Percentiles rank a stretch among this genome's conserved stretches.
Conservation (phyloP, 768 basidiomycete genomes). For the Psilocybe subaeruginosa region DNA sequence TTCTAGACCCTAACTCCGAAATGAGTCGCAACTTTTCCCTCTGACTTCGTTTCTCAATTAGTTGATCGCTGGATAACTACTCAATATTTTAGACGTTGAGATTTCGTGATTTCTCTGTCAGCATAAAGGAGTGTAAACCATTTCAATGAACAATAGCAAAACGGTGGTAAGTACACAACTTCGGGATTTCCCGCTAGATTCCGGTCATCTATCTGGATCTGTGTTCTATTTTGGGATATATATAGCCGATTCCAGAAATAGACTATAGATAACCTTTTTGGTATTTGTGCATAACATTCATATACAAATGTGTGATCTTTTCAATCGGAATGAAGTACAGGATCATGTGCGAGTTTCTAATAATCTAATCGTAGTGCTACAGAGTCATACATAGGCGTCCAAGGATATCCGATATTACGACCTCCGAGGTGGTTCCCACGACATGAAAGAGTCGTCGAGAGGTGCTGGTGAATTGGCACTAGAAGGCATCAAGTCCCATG, state of each 20-base stretch:
- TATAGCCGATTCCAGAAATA: slow-evolving; percentile 9
- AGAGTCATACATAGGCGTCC: not conserved
- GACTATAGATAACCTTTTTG: slow-evolving; percentile 12
- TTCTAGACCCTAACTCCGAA: too few relatives aligned
- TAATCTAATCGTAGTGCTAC: not conserved
- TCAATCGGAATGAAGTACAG: not conserved
- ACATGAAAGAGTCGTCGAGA: slow-evolving; percentile 63
- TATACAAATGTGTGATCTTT: not conserved
- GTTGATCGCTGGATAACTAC: too few relatives aligned
- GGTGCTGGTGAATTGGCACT: slow-evolving; percentile 33
- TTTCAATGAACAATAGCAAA: too few relatives aligned
- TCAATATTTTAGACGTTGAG: too few relatives aligned
- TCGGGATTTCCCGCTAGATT: slow-evolving; percentile 2
- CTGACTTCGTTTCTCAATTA: too few relatives aligned
- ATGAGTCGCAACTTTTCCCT: too few relatives aligned
- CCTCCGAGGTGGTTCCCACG: slow-evolving; percentile 56
- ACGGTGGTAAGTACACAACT: not conserved
- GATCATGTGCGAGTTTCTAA: slow-evolving; percentile 3
- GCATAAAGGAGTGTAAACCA: too few relatives aligned
- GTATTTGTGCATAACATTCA: not conserved
- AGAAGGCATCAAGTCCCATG: slow-evolving; percentile 33
- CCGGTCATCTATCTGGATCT: slow-evolving; percentile 6
- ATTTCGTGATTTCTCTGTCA: too few relatives aligned
- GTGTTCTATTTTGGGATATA: slow-evolving; percentile 7
- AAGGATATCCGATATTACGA: slow-evolving; percentile 13